Evolutionary conservation across 805 yeast genomes (phyloP), one percentile per base, ranked within the genome.

Genomic region (Cyberlindnera mrakii): DNA sequence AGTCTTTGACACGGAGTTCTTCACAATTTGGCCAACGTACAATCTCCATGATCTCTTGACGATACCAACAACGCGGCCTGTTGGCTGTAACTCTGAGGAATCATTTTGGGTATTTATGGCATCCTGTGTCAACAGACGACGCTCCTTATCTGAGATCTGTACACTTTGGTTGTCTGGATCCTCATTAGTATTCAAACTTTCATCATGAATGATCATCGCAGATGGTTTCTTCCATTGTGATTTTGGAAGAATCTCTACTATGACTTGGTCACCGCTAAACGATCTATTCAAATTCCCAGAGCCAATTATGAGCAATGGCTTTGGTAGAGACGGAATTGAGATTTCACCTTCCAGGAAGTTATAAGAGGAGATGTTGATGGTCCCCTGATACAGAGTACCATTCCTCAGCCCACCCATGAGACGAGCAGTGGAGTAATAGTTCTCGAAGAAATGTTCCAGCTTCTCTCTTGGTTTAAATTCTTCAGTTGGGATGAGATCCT

Each of bases 31-130:
- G 13, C 99, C 99, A 32, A 93, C 99, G 58, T 90, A 93, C 51
- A 82, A 80, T 62, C 99, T 77, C 99, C 99, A 93, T 48, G 91
- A 86, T 64, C 99, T 77, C 65, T 87, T 83, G 34, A 81, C 69
- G 20, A 93, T 75, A 25, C 96, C 95, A 11, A 93, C 97, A 30
- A 93, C 85, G 52, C 79, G 78, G 3, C 95, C 98, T 0, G 99
- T 91, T n/a, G 98, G 99, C 58, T 85, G 89, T 18, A 82, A 62
- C 49, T 75, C 65, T 23, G 70, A 62, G 30, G 80, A 79, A 18
- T 62, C 62, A 27, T 71, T 63, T n/a, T 80, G 85, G 2, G 82
- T 83, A 36, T 64, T 62, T 29, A 77, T 69, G 0, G 96, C 96
- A 49, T 87, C 91, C 50, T 83, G 84, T 0, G 88, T 83, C 37